Conservation (phyloP, 2,329 filamentous ascomycete genomes). For the Fusarium sp. region DNA sequence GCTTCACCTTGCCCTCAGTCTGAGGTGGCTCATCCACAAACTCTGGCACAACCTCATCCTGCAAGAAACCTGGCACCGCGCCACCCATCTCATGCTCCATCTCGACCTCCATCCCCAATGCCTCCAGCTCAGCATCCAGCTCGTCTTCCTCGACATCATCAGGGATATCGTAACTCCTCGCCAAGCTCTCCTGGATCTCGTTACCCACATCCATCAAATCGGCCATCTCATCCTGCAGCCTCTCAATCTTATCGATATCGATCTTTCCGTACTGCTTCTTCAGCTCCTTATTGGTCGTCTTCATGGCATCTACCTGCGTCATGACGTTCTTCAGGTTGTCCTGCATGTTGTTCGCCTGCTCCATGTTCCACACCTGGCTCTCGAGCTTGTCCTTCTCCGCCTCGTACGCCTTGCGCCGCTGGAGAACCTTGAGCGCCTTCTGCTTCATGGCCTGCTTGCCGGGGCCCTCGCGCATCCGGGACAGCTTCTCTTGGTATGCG, state of each 20-base stretch:
- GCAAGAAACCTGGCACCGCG: slow-evolving; percentile 85
- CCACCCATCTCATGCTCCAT: slow-evolving; percentile 77
- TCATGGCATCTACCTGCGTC: slow-evolving; percentile 98
- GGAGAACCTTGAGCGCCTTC: slow-evolving; percentile 93
- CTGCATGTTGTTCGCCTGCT: slow-evolving; percentile 98
- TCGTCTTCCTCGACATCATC: slow-evolving; percentile 98
- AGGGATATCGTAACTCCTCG: slow-evolving; percentile 91
- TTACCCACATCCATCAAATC: slow-evolving; percentile 98
- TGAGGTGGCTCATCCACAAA: slow-evolving; percentile 94
- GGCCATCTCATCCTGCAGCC: slow-evolving; percentile 98
- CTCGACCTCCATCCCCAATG: slow-evolving; percentile 93
- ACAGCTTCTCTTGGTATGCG: slow-evolving; percentile 87
- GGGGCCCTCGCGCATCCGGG: slow-evolving; percentile 94
- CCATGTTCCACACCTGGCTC: slow-evolving; percentile 98
- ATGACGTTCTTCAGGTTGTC: slow-evolving; percentile 99
- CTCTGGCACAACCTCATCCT: slow-evolving; percentile 86
- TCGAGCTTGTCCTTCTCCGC: slow-evolving; percentile 93
- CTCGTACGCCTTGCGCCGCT: slow-evolving; percentile 95
- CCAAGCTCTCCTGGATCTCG: slow-evolving; percentile 96
- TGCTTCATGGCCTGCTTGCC: slow-evolving; percentile 93
- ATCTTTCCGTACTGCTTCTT: slow-evolving; percentile 97
- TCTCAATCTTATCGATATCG: slow-evolving; percentile 96
- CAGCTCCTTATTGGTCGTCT: slow-evolving; percentile 94
- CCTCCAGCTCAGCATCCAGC: slow-evolving; percentile 95
- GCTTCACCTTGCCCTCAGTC: slow-evolving; percentile 80